Evolutionary conservation across 805 yeast species (phyloP).

Genomic region (Starmerella bacillaris): DNA sequence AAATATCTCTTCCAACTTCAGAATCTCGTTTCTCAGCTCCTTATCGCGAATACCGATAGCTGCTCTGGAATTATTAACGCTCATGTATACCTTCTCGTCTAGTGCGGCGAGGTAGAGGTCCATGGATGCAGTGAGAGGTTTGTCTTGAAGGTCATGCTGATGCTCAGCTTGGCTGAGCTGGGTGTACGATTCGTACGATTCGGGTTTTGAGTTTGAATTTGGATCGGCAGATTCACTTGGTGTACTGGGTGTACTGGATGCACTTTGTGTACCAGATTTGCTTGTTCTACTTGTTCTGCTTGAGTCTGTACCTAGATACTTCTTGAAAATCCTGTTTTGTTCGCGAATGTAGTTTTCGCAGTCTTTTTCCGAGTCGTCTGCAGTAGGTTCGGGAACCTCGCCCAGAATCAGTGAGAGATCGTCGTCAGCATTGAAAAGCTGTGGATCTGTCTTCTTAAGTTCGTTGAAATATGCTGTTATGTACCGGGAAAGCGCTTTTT

Average conservation of each 20-base stretch:
- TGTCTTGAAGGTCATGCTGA: slow-evolving; percentile 6
- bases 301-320: slow-evolving; percentile 18
- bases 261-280: too few species aligned
- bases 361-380: background rate
- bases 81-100: slow-evolving; percentile 18
- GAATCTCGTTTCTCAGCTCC: slow-evolving; percentile 7
- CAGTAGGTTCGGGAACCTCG: background rate
- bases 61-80: slow-evolving; percentile 14
- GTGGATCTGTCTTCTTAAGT: slow-evolving; percentile 6
- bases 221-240: too few species aligned
- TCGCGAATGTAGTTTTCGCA: slow-evolving; percentile 15
- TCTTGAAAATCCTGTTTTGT: slow-evolving; percentile 18
- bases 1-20: slow-evolving; percentile 3
- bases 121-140: slow-evolving; percentile 11
- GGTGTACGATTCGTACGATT: slow-evolving; percentile 5
- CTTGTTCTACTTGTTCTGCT: too few species aligned
- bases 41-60: slow-evolving; percentile 11
- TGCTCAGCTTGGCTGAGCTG: slow-evolving; percentile 5
- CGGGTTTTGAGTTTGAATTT: too few species aligned
- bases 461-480: slow-evolving; percentile 8
- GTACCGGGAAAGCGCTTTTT: slow-evolving; percentile 12
- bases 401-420: background rate
- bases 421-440: slow-evolving; percentile 1
- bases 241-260: too few species aligned
- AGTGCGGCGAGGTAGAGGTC: slow-evolving; percentile 18